These are phyloP conservation scores for Boletus pseudo-olivaceus DNA, from an alignment of 768 basidiomycete genomes.

Conservation along the genomic window DNA sequence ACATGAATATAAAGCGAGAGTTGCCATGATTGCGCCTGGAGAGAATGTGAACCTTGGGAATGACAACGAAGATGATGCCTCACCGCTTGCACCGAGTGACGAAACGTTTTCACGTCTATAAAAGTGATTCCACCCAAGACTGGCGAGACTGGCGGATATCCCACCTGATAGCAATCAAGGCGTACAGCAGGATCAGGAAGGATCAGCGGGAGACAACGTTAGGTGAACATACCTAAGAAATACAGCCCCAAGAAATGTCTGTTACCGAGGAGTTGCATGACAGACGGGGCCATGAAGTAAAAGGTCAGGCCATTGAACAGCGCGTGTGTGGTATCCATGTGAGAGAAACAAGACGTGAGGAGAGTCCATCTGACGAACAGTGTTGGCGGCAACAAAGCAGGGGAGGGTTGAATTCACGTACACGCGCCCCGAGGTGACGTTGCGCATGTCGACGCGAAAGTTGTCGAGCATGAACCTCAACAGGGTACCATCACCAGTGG, in stretches of 20 bases:
- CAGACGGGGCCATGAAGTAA: slow-evolving; percentile 69
- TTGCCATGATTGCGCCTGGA: slow-evolving; percentile 67
- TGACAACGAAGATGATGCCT: slow-evolving; percentile 10
- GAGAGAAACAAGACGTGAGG: slow-evolving; percentile 69
- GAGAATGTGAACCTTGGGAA: background rate
- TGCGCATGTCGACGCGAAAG: slow-evolving; percentile 59
- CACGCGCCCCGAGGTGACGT: slow-evolving; percentile 63
- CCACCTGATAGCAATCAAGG: slow-evolving; percentile 45
- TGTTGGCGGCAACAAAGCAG: background rate
- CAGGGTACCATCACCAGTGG: slow-evolving; percentile 38
- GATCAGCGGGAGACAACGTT: background rate
- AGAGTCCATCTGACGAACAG: slow-evolving; percentile 61
- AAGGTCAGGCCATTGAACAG: slow-evolving; percentile 77
- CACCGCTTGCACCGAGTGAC: slow-evolving; percentile 74
- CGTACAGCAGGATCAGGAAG: background rate
- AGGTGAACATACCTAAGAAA: slow-evolving; percentile 51
- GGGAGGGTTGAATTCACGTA: slow-evolving; percentile 31
- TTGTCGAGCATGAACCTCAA: slow-evolving; percentile 54
- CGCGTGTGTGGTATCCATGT: slow-evolving; percentile 55
- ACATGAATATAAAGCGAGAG: slow-evolving; percentile 71
- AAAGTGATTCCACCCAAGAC: slow-evolving; percentile 44
- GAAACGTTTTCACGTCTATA: slow-evolving; percentile 28
- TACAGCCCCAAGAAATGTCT: slow-evolving; percentile 69
- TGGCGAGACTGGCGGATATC: slow-evolving; percentile 48
- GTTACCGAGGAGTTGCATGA: slow-evolving; percentile 62